Percentiles rank a stretch among this genome's conserved stretches.
phyloP scores from a whole-genome alignment of 192 early-diverging fungal genomes.

The Funneliformis geosporum region DNA sequence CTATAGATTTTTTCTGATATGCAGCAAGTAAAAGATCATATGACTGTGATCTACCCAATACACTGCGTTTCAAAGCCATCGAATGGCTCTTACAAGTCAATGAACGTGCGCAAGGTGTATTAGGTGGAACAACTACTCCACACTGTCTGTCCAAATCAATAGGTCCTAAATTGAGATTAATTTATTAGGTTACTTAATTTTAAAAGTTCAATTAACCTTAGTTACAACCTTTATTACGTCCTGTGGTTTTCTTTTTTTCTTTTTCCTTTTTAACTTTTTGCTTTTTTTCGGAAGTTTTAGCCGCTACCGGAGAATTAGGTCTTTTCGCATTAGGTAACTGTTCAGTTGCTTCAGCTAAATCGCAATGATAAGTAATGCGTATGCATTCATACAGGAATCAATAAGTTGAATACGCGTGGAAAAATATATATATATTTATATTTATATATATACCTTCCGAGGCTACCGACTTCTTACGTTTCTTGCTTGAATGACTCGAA shows the following conservation, averaged over 20 bases:
- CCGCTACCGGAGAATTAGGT: not conserved
- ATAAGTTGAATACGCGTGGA: not conserved
- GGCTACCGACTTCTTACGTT: slow-evolving; percentile 4
- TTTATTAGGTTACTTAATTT: not conserved
- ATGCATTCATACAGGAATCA: not conserved
- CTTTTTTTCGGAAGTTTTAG: slow-evolving; percentile 45
- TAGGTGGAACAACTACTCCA: slow-evolving; percentile 69
- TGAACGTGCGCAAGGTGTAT: slow-evolving; percentile 75
- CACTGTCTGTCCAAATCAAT: slow-evolving; percentile 92
- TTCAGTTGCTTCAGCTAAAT: not conserved
- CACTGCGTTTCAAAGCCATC: slow-evolving; percentile 83
- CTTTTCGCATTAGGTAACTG: not conserved
- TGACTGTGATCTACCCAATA: slow-evolving; percentile 78
- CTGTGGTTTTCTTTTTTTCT: slow-evolving; percentile 53
- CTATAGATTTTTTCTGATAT: slow-evolving; percentile 74
- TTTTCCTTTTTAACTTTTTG: slow-evolving; percentile 62
- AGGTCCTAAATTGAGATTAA: slow-evolving; percentile 48
- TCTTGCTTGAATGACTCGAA: slow-evolving; percentile 16
- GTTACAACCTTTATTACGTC: slow-evolving; percentile 52
- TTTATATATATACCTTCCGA: not conserved
- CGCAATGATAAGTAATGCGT: not conserved
- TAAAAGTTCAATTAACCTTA: not conserved
- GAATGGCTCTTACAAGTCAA: slow-evolving; percentile 96
- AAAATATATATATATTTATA: not conserved
- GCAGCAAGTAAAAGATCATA: slow-evolving; percentile 79